These are phyloP conservation scores for Apiospora sp. DNA, from an alignment of 2,329 filamentous ascomycete species.

Conservation along the genomic window DNA sequence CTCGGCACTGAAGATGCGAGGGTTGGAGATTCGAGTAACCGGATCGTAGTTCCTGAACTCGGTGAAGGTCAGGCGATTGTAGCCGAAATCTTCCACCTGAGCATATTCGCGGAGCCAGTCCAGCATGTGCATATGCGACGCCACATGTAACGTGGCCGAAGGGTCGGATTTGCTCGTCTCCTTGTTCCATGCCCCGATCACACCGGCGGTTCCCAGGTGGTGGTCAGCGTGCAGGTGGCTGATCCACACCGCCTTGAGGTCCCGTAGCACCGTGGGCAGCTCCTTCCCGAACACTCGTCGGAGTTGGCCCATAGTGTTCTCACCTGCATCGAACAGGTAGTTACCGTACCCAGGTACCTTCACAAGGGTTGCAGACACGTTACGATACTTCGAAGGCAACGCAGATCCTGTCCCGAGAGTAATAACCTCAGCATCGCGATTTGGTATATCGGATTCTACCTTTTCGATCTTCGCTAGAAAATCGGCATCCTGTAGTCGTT, in stretches of 20 bases:
- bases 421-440: constrained; percentile 81
- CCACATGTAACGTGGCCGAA: constrained; percentile 64
- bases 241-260: constrained; percentile 87
- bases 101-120: constrained; percentile 82
- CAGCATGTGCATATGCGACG: constrained; percentile 76
- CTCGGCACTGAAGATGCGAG: constrained; percentile 45
- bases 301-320: constrained; percentile 90
- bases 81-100: constrained; percentile 78
- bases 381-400: constrained; percentile 89
- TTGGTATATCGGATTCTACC: constrained; percentile 71
- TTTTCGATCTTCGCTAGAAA: constrained; percentile 49
- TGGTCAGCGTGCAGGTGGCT: constrained; percentile 97
- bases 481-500: constrained; percentile 35
- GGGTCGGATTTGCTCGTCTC: constrained; percentile 48
- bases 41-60: constrained; percentile 25
- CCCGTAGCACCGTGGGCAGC: constrained; percentile 76
- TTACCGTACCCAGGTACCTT: constrained; percentile 85
- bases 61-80: constrained; percentile 53
- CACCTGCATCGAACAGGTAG: constrained; percentile 90
- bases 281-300: constrained; percentile 73
- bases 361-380: constrained; percentile 88
- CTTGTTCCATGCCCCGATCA: constrained; percentile 85
- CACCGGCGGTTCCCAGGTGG: constrained; percentile 81
- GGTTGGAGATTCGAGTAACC: constrained; percentile 30
- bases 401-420: constrained; percentile 92